These are phyloP conservation scores for Peterozyma toletana DNA, from an alignment of 805 yeast genomes.

Conservation along the genomic window DNA sequence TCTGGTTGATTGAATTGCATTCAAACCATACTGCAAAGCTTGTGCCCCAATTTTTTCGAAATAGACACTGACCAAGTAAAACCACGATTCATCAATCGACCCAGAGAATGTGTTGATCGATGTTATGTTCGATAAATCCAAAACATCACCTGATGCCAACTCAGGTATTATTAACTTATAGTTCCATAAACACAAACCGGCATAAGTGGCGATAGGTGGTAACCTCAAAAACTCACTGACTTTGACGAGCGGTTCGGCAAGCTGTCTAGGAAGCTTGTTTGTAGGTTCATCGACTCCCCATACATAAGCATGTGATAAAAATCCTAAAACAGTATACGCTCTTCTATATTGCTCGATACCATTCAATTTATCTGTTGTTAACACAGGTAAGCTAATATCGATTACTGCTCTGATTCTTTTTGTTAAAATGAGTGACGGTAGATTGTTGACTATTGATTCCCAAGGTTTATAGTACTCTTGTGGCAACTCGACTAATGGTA, in stretches of 20 bases:
- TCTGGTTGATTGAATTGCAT: conserved; percentile 53
- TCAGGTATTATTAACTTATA: conserved; percentile 55
- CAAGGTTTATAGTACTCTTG: conserved; percentile 63
- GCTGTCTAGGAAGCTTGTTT: conserved; percentile 55
- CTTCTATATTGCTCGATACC: conserved; percentile 55
- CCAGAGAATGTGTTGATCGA: conserved; percentile 86
- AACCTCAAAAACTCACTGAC: conserved; percentile 55
- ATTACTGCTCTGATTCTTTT: conserved; percentile 52
- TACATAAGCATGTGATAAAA: conserved; percentile 80
- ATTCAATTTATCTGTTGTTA: conserved; percentile 39
- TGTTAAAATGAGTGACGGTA: conserved; percentile 71
- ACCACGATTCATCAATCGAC: conserved; percentile 88
- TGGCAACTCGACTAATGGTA: conserved; percentile 58
- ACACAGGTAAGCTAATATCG: conserved; percentile 49
- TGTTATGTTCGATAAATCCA: conserved; percentile 64
- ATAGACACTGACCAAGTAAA: conserved; percentile 79
- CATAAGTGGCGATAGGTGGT: conserved; percentile 86
- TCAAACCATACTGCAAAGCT: conserved; percentile 59
- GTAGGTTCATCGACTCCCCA: conserved; percentile 71
- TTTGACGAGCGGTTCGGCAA: conserved; percentile 64
- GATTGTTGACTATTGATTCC: conserved; percentile 60
- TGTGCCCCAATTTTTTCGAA: conserved; percentile 80
- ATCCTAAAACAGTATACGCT: conserved; percentile 75
- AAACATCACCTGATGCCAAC: conserved; percentile 15
- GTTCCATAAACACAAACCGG: conserved; percentile 86